These are phyloP conservation scores for Neopestalotiopsis sp. DNA, from an alignment of 2,329 filamentous ascomycete genomes.

Conservation along the genomic window DNA sequence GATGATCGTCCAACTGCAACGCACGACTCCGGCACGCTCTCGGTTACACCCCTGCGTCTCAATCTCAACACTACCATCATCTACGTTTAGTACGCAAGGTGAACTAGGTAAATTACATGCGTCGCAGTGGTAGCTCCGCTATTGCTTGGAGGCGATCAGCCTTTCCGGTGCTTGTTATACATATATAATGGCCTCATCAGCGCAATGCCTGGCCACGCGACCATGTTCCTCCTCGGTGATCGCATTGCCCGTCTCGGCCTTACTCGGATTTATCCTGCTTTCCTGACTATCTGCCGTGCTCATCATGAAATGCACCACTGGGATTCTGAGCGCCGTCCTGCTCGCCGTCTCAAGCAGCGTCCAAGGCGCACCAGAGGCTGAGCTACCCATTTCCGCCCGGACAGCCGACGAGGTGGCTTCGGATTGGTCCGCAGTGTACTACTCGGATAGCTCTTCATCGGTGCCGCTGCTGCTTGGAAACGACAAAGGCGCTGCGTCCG, in stretches of 20 bases:
- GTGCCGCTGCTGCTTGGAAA: constrained; percentile 49
- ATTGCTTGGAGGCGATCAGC: no score
- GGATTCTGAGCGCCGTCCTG: not conserved
- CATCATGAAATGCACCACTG: not conserved
- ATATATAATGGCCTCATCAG: no score
- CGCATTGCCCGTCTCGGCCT: not conserved
- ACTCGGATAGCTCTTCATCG: constrained; percentile 27
- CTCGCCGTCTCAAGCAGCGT: not conserved
- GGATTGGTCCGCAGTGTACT: constrained; percentile 46
- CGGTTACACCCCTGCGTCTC: not conserved
- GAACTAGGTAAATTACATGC: not conserved
- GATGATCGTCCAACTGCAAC: not conserved
- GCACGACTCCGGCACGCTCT: not conserved
- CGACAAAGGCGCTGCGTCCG: constrained; percentile 47
- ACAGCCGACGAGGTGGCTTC: constrained; percentile 44
- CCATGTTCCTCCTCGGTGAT: not conserved
- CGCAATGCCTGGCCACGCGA: not conserved
- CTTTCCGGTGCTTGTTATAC: no score
- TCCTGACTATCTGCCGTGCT: not conserved
- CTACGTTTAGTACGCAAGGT: not conserved
- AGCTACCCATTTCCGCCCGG: constrained; percentile 30
- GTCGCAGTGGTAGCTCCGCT: no score
- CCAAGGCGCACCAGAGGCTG: constrained; percentile 13
- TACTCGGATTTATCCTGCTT: not conserved
- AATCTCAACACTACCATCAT: not conserved